Percentiles rank a stretch among this genome's conserved stretches.
phyloP scores from a whole-genome alignment of 345 rosid genomes.

The Rhizophora apiculata region DNA sequence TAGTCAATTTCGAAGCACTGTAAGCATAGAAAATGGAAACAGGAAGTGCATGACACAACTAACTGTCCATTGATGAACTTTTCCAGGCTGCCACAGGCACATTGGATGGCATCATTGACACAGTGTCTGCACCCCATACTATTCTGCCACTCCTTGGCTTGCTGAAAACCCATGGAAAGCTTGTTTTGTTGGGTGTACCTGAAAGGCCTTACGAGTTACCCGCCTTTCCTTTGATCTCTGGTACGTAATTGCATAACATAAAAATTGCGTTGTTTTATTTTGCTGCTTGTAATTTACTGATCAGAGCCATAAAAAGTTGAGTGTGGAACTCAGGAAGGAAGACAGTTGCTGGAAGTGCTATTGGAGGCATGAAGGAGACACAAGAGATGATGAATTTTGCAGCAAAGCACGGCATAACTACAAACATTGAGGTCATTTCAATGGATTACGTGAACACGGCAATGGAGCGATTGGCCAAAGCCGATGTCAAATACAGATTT shows the following conservation, averaged over 20 bases:
- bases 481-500: conserved; percentile 54
- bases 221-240: conserved; percentile 33
- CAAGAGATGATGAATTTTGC: conserved; percentile 64
- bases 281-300: too few species aligned
- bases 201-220: conserved; percentile 47
- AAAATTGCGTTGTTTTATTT: too few species aligned
- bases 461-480: conserved; percentile 21
- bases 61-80: not conserved
- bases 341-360: conserved; percentile 38
- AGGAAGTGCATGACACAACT: too few species aligned
- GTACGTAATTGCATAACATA: conserved; percentile 13
- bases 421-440: conserved; percentile 52
- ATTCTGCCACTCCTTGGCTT: conserved; percentile 45
- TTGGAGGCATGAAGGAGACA: conserved; percentile 59
- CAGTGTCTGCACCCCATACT: conserved; percentile 51
- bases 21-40: too few species aligned
- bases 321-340: conserved; percentile 33
- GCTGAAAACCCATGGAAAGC: conserved; percentile 47
- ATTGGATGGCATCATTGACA: conserved; percentile 60
- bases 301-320: too few species aligned
- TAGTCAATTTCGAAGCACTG: too few species aligned
- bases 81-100: conserved; percentile 11
- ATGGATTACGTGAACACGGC: conserved; percentile 21
- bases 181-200: conserved; percentile 48
- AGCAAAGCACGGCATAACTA: conserved; percentile 41